Conservation (phyloP, 2,329 filamentous ascomycete species). For the Diaporthe vexans region DNA sequence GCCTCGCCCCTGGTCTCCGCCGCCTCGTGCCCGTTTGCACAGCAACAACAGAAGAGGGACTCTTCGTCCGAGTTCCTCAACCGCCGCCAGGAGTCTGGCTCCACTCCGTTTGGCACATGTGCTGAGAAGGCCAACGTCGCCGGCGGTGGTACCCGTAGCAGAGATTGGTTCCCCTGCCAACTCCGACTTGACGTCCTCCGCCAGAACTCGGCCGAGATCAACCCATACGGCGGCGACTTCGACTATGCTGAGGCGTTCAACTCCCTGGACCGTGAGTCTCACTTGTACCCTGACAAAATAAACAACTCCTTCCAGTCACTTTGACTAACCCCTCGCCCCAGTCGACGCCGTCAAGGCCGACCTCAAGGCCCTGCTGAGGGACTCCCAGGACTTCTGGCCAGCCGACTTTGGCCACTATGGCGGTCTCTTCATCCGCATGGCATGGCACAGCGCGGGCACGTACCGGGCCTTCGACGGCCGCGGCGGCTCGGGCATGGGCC, state of each 20-base stretch:
- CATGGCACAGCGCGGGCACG: conserved; percentile 85
- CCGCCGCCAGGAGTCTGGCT: conserved; percentile 7
- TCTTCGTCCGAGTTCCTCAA: conserved; percentile 9
- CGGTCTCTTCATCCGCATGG: conserved; percentile 84
- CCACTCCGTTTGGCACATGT: conserved; percentile 40
- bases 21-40: conserved; percentile 37
- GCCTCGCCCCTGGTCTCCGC: conserved; percentile 34
- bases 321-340: conserved; percentile 5
- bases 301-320: not conserved
- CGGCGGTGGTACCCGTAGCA: conserved; percentile 74
- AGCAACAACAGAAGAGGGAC: conserved; percentile 28
- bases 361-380: conserved; percentile 77
- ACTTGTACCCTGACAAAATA: not conserved
- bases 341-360: conserved; percentile 79
- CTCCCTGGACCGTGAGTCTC: conserved; percentile 67
- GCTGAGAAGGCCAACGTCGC: conserved; percentile 53
- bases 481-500: conserved; percentile 77
- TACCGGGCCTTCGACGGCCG: conserved; percentile 83
- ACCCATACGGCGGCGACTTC: conserved; percentile 74
- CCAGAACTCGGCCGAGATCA: conserved; percentile 72
- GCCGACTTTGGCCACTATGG: conserved; percentile 87
- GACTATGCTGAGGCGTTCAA: conserved; percentile 80
- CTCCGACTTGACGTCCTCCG: conserved; percentile 77
- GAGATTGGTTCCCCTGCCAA: conserved; percentile 79
- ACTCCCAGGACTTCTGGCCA: conserved; percentile 86